Evolutionary conservation across 805 yeast species (phyloP).

Genomic region (Cyberlindnera mississippiensis): DNA sequence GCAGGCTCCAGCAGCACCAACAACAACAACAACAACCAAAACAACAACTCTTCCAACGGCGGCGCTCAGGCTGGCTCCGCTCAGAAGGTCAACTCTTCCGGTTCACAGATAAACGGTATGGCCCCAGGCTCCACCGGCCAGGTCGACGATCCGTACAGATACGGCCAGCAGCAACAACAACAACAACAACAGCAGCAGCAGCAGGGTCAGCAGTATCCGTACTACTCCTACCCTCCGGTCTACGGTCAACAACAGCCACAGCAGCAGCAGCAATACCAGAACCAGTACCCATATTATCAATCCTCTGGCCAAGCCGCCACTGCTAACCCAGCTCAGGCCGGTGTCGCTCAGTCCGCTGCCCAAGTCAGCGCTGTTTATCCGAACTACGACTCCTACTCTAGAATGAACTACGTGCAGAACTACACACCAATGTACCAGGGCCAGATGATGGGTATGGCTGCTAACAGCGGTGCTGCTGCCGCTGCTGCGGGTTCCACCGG

Average conservation of each 20-base stretch:
- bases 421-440: conserved; percentile 23
- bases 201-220: conserved; percentile 11
- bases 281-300: conserved; percentile 27
- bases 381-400: conserved; percentile 24
- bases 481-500: conserved; percentile 6
- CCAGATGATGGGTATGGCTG: conserved; percentile 11
- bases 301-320: conserved; percentile 4
- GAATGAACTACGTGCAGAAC: conserved; percentile 24
- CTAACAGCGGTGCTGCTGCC: conserved; percentile 14
- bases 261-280: conserved; percentile 7
- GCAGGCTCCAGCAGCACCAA: conserved; percentile 10
- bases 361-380: conserved; percentile 17
- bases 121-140: conserved; percentile 2
- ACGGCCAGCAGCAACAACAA: conserved; percentile 10
- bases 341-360: conserved; percentile 1
- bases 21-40: conserved; percentile 8
- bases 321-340: neutral
- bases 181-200: conserved; percentile 4
- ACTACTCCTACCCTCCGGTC: conserved; percentile 7
- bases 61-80: conserved; percentile 1
- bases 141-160: conserved; percentile 19
- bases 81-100: conserved; percentile 6
- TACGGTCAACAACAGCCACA: conserved; percentile 3
- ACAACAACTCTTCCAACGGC: conserved; percentile 1
- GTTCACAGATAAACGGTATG: conserved; percentile 8